A percentile compares a stretch with the other conserved stretches of the same genome.
phyloP scores from a whole-genome alignment of 352 stramenopile species.

The Phytophthora hybrid region DNA sequence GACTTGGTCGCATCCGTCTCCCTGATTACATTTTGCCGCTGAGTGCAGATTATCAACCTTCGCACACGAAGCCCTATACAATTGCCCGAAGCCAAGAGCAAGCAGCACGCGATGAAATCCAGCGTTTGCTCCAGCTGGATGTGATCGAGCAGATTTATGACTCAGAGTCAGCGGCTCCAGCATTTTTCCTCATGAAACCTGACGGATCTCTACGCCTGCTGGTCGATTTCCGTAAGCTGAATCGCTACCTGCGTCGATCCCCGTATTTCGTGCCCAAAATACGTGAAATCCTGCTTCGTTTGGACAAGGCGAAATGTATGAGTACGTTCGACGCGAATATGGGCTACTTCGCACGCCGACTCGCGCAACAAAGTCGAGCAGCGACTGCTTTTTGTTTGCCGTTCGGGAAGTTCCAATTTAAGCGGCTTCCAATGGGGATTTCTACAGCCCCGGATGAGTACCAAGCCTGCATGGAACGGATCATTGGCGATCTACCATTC shows the following conservation, averaged over 20 bases:
- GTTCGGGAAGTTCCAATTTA: conserved; percentile 12
- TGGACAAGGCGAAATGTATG: conserved; percentile 12
- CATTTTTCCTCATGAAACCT: conserved; percentile 18
- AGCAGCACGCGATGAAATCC: conserved; percentile 2
- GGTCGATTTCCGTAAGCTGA: conserved; percentile 5
- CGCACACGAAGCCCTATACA: conserved; percentile 6
- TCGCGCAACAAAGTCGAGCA: not conserved
- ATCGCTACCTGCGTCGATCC: not conserved
- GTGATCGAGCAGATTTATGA: conserved; percentile 27
- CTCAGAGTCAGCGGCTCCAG: not conserved
- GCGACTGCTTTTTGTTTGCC: conserved; percentile 6
- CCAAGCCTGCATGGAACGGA: conserved; percentile 4
- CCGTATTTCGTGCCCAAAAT: conserved; percentile 14
- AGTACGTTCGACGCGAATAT: conserved; percentile 7
- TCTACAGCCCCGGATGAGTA: conserved; percentile 11
- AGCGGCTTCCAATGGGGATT: conserved; percentile 1
- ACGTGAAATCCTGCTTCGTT: conserved; percentile 1
- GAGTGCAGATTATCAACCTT: conserved; percentile 2
- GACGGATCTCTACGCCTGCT: conserved; percentile 4
- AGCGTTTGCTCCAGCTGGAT: not conserved
- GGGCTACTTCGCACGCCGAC: not conserved
- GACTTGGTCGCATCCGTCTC: not conserved
- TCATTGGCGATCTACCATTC: conserved; percentile 5
- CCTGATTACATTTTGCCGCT: conserved; percentile 10
- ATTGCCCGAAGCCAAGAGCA: conserved; percentile 15